Evolutionary conservation across 768 basidiomycete genomes (phyloP).

Genomic region (Tubosaeta brunneosetosa): DNA sequence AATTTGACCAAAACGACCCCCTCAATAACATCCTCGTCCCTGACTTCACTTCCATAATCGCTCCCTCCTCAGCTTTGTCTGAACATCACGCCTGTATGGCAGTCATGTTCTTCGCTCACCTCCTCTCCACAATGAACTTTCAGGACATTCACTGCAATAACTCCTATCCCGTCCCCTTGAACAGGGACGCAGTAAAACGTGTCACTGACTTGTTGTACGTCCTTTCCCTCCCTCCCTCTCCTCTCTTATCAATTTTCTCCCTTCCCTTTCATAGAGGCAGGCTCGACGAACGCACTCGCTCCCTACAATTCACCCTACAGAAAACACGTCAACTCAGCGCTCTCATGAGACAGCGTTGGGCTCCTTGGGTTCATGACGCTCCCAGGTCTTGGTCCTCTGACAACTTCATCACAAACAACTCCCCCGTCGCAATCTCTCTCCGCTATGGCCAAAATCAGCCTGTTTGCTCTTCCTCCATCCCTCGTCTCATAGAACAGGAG

Average conservation of each 20-base stretch:
- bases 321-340: background rate
- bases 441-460: conserved; percentile 9
- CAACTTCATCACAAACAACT: background rate
- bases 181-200: background rate
- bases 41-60: background rate
- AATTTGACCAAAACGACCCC: too few species aligned
- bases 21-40: too few species aligned
- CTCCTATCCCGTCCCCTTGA: background rate
- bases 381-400: background rate
- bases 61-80: background rate
- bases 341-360: background rate
- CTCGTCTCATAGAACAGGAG: background rate
- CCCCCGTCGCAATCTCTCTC: conserved; percentile 1
- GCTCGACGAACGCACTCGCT: background rate
- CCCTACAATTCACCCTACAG: background rate
- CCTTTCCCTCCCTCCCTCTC: background rate
- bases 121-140: background rate
- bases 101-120: background rate
- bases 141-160: background rate
- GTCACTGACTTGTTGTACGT: background rate
- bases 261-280: background rate
- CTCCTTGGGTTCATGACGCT: background rate
- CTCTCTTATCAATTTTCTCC: background rate
- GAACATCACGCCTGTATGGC: background rate
- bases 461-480: background rate